phyloP scores from a whole-genome alignment of 2,329 filamentous ascomycete species.

The Fusarium sp. region DNA sequence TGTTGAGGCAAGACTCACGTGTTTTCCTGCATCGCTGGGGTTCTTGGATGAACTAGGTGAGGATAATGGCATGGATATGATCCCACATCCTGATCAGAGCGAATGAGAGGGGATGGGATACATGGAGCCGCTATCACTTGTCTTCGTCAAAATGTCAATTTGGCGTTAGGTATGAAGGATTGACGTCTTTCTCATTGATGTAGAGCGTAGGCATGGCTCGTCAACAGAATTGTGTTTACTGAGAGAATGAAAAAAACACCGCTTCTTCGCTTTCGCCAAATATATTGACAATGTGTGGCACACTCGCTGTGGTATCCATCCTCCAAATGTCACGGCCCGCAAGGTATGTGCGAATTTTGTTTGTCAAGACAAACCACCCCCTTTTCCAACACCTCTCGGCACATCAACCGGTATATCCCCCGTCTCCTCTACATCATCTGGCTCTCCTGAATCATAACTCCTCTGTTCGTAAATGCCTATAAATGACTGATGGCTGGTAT shows the following conservation, averaged over 20 bases:
- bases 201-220: conserved; percentile 19
- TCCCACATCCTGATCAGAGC: neutral
- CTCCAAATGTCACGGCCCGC: neutral
- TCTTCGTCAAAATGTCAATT: neutral
- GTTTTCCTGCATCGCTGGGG: conserved; percentile 1
- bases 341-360: conserved; percentile 22
- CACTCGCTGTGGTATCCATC: conserved; percentile 28
- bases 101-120: neutral
- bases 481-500: conserved; percentile 39
- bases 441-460: conserved; percentile 19
- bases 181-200: conserved; percentile 37
- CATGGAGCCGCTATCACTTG: neutral
- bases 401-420: neutral
- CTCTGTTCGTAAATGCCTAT: conserved; percentile 37
- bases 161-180: conserved; percentile 21
- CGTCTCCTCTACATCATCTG: neutral
- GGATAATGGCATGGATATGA: conserved; percentile 17
- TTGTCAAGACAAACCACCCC: conserved; percentile 21
- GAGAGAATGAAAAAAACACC: conserved; percentile 32
- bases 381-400: conserved; percentile 3
- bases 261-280: conserved; percentile 37
- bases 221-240: conserved; percentile 25
- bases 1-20: neutral
- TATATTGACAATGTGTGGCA: conserved; percentile 28
- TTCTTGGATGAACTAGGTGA: neutral